A percentile compares a stretch with the other conserved stretches of the same genome.
phyloP scores from a whole-genome alignment of 1,284 basidiomycete species.

The Coriolopsis trogii region DNA sequence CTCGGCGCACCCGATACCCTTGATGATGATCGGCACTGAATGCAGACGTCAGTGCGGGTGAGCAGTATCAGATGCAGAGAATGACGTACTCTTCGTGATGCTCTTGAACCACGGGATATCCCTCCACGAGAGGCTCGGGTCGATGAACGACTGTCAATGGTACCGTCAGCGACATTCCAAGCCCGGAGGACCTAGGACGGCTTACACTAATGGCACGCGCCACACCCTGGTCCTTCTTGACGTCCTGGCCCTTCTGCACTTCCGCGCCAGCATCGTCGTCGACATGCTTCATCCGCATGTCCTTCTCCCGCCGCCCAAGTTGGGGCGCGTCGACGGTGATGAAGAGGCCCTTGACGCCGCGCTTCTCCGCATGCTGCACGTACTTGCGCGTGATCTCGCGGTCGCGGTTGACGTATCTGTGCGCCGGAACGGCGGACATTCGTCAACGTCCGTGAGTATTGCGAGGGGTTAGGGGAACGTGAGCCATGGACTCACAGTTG shows the following conservation, averaged over 20 bases:
- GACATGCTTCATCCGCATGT: constrained; percentile 94
- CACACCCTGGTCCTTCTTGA: constrained; percentile 43
- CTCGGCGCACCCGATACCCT: constrained; percentile 95
- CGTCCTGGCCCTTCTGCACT: constrained; percentile 47
- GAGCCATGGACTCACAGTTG: constrained; percentile 64
- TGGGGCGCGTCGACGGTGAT: constrained; percentile 95
- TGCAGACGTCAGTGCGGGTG: neutral
- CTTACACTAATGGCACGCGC: constrained; percentile 36
- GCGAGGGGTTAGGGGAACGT: neutral
- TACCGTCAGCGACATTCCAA: no score
- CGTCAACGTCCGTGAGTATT: neutral
- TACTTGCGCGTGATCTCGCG: constrained; percentile 80
- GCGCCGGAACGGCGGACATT: neutral
- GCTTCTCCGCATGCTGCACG: constrained; percentile 81
- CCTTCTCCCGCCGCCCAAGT: constrained; percentile 87
- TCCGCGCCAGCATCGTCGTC: constrained; percentile 36
- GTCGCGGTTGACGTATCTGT: constrained; percentile 85
- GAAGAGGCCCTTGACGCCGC: constrained; percentile 88
- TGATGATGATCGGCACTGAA: constrained; percentile 87
- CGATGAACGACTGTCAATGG: constrained; percentile 87
- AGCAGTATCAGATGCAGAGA: neutral
- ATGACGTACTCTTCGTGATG: constrained; percentile 77
- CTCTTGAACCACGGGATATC: constrained; percentile 89
- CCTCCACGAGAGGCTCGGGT: constrained; percentile 86
- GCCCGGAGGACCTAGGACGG: no score